These are phyloP conservation scores for Acanthamoeba culbertsoni DNA, from an alignment of 208 protist genomes.

Conservation along the genomic window DNA sequence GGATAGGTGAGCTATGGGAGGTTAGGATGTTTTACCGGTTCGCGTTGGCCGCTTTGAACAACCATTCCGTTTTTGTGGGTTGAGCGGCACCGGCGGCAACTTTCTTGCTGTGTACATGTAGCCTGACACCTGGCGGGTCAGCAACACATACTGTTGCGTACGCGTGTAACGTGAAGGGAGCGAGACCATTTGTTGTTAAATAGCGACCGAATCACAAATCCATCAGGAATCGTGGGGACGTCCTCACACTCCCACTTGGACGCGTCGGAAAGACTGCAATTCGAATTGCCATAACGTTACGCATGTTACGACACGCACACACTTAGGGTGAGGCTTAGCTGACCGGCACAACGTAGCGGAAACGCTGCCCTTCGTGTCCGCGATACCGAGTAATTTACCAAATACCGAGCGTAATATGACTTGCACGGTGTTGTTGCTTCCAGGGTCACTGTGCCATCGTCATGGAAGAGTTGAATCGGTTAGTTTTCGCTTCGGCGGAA, in stretches of 20 bases:
- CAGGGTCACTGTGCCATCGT: too few species aligned
- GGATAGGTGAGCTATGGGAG: too few species aligned
- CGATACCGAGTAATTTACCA: not conserved
- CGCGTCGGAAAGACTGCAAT: not conserved
- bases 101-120: not conserved
- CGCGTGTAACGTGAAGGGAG: not conserved
- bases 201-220: not conserved
- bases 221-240: not conserved
- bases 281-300: not conserved
- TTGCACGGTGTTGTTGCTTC: not conserved
- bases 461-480: too few species aligned
- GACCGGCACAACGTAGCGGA: not conserved
- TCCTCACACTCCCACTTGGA: conserved; percentile 16
- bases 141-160: not conserved
- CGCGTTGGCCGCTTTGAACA: not conserved
- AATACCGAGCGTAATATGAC: not conserved
- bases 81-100: not conserved
- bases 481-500: too few species aligned
- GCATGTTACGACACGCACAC: not conserved
- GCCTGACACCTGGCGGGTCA: not conserved
- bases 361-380: not conserved
- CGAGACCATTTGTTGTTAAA: conserved; percentile 14
- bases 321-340: not conserved
- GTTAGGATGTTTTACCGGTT: not conserved
- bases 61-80: not conserved